These are phyloP conservation scores for Citrullus colocynthis DNA, from an alignment of 306 rosid species.

Conservation along the genomic window DNA sequence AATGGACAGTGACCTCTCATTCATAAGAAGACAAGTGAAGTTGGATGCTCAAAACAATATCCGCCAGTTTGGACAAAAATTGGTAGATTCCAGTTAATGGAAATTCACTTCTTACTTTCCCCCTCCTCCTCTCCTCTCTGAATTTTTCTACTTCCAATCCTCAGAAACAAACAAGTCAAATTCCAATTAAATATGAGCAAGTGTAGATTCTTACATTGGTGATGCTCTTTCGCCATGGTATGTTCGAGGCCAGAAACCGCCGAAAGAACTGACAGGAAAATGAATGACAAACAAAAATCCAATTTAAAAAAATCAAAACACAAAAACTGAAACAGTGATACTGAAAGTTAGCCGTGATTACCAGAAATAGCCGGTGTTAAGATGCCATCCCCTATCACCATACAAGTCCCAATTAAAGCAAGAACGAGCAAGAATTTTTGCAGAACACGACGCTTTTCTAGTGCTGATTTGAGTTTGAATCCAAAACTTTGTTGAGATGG, in stretches of 20 bases:
- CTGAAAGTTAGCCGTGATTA: slow-evolving; percentile 3
- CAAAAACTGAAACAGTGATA: not conserved
- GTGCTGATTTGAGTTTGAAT: slow-evolving; percentile 28
- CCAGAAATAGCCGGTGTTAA: slow-evolving; percentile 92
- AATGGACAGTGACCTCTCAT: not conserved
- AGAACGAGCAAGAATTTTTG: slow-evolving; percentile 71
- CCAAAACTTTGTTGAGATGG: slow-evolving; percentile 24
- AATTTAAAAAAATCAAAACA: slow-evolving; percentile 2
- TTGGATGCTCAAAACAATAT: not conserved
- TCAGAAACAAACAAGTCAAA: slow-evolving; percentile 10
- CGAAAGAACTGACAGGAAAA: slow-evolving; percentile 60
- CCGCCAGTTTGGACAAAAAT: not conserved
- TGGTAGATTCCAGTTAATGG: not conserved
- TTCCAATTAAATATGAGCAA: not conserved
- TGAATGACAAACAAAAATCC: slow-evolving; percentile 3
- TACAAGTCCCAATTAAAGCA: slow-evolving; percentile 85
- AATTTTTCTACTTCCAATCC: not conserved
- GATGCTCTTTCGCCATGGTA: slow-evolving; percentile 66
- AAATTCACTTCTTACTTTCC: not conserved
- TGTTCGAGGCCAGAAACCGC: slow-evolving; percentile 95
- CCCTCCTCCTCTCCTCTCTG: not conserved
- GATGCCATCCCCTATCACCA: slow-evolving; percentile 98
- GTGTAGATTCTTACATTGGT: slow-evolving; percentile 42
- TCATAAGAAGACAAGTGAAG: not conserved
- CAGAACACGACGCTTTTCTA: slow-evolving; percentile 63